Evolutionary conservation across 345 rosid genomes (phyloP).

Genomic region (Salix dunnii): DNA sequence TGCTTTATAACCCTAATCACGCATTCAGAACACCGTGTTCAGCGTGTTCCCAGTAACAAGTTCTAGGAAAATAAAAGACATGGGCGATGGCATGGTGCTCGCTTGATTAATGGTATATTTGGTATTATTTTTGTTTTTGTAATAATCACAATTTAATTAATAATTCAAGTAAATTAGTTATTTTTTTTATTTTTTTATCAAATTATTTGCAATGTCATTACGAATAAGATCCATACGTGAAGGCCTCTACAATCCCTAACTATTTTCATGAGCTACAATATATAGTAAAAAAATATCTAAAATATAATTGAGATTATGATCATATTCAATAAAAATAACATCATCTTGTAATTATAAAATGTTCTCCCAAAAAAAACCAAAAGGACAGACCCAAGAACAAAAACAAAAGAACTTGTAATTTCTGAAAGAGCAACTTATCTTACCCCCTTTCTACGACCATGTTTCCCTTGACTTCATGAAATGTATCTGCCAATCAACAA

Average conservation of each 20-base stretch:
- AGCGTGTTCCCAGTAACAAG: neutral
- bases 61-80: neutral
- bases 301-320: too few relatives aligned
- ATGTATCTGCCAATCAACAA: slow-evolving; percentile 60
- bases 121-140: too few relatives aligned
- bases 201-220: too few relatives aligned
- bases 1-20: neutral
- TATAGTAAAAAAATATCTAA: too few relatives aligned
- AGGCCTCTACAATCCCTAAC: too few relatives aligned
- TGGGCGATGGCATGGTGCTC: neutral
- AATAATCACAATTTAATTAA: too few relatives aligned
- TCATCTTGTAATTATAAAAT: neutral
- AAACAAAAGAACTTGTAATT: neutral
- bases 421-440: slow-evolving; percentile 13
- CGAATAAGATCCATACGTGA: too few relatives aligned
- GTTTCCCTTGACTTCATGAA: slow-evolving; percentile 79
- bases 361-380: neutral
- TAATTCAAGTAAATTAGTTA: too few relatives aligned
- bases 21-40: neutral
- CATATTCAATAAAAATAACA: too few relatives aligned
- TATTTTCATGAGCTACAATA: too few relatives aligned
- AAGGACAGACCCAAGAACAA: neutral
- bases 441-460: slow-evolving; percentile 66
- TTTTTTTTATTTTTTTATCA: too few relatives aligned
- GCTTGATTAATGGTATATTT: too few relatives aligned